Evolutionary conservation across 1,284 basidiomycete genomes (phyloP).

Genomic region (Mrakiaceae sp.): DNA sequence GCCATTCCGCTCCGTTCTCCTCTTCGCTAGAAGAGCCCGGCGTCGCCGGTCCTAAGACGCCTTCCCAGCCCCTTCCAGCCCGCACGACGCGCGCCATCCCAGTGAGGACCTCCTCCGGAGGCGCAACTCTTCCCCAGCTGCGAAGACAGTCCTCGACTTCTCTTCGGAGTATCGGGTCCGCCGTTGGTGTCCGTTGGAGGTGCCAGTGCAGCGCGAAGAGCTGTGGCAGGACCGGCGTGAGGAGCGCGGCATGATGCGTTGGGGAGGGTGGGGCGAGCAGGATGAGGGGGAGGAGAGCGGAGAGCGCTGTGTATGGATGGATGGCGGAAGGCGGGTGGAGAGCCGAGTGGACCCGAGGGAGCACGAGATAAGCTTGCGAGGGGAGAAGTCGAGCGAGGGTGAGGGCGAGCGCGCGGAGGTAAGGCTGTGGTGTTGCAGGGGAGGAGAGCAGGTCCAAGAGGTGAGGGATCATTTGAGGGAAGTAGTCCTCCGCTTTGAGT

Average conservation of each 20-base stretch:
- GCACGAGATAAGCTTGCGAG: slow-evolving; percentile 1
- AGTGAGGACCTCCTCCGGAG: slow-evolving; percentile 43
- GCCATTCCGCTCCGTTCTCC: slow-evolving; percentile 21
- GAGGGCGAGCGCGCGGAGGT: slow-evolving; percentile 21
- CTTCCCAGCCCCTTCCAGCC: slow-evolving; percentile 39
- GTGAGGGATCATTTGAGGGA: slow-evolving; percentile 1
- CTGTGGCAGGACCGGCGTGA: slow-evolving; percentile 55
- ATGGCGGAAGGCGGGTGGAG: neutral
- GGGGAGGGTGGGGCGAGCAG: slow-evolving; percentile 69
- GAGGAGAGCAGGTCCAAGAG: neutral
- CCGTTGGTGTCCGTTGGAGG: slow-evolving; percentile 40
- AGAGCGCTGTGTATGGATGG: slow-evolving; percentile 8
- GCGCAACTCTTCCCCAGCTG: slow-evolving; percentile 61
- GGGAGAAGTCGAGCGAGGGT: slow-evolving; percentile 23
- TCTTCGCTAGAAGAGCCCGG: slow-evolving; percentile 10
- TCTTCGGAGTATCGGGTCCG: slow-evolving; percentile 51
- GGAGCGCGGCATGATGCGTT: slow-evolving; percentile 47
- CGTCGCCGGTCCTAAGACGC: slow-evolving; percentile 9
- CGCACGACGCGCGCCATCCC: slow-evolving; percentile 51
- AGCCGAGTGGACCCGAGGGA: neutral
- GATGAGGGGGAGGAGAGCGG: slow-evolving; percentile 41
- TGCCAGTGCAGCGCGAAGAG: slow-evolving; percentile 54
- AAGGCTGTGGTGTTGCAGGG: neutral
- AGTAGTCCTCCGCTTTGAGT: neutral
- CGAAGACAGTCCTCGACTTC: slow-evolving; percentile 48